Evolutionary conservation across 2,329 filamentous ascomycete genomes (phyloP).

Genomic region (Proliferodiscus dingleyae): DNA sequence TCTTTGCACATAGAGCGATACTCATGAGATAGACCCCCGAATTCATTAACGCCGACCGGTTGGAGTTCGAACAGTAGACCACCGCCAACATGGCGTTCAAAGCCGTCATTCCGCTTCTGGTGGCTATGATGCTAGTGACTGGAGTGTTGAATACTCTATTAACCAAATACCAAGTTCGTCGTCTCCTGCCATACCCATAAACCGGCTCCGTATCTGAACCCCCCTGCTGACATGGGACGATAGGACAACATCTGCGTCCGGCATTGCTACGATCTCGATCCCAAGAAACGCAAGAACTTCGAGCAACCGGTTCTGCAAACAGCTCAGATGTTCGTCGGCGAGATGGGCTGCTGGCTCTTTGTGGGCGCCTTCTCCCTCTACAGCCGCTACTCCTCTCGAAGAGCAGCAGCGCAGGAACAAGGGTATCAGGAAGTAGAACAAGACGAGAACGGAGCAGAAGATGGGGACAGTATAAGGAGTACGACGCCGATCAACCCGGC

Average conservation of each 20-base stretch:
- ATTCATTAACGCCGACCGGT: conserved; percentile 1
- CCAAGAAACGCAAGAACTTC: conserved; percentile 65
- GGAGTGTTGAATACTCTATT: conserved; percentile 95
- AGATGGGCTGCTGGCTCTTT: conserved; percentile 94
- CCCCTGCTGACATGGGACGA: too few species aligned
- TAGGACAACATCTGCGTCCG: conserved; percentile 96
- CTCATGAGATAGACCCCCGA: not conserved
- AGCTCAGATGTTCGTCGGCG: conserved; percentile 95
- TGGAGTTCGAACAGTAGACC: not conserved
- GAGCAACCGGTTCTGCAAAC: conserved; percentile 96
- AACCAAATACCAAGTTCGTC: conserved; percentile 84
- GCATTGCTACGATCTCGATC: conserved; percentile 71
- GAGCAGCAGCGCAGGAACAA: conserved; percentile 42
- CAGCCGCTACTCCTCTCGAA: conserved; percentile 47
- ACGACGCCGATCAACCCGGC: conserved; percentile 41
- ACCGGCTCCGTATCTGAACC: too few species aligned
- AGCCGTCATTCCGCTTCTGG: conserved; percentile 73
- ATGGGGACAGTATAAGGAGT: conserved; percentile 42
- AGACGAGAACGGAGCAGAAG: conserved; percentile 34
- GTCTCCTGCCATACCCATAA: conserved; percentile 5
- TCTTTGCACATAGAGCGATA: not conserved
- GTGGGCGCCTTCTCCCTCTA: conserved; percentile 67
- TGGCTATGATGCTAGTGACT: conserved; percentile 94
- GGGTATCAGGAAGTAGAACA: conserved; percentile 61
- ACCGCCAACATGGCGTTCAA: conserved; percentile 58